Evolutionary conservation across 768 basidiomycete genomes (phyloP).

Genomic region (Russula sp.): DNA sequence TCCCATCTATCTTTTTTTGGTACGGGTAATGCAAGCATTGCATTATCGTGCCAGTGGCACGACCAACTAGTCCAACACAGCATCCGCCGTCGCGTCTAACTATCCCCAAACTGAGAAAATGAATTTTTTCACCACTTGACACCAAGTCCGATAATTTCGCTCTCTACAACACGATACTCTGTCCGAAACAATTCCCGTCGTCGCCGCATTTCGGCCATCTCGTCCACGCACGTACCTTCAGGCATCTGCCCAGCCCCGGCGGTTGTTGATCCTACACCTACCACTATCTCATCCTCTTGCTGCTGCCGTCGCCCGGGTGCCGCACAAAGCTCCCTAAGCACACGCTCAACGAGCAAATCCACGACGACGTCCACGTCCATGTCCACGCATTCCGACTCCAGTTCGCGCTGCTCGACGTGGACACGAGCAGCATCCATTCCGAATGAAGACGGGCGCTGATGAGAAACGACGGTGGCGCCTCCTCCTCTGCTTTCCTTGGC

Average conservation of each 20-base stretch:
- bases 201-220: slow-evolving; percentile 44
- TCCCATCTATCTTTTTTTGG: not conserved
- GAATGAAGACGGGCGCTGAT: not conserved
- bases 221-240: slow-evolving; percentile 38
- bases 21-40: too few relatives aligned
- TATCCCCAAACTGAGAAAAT: too few relatives aligned
- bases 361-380: slow-evolving; percentile 27
- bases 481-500: not conserved
- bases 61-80: too few relatives aligned
- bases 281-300: too few relatives aligned
- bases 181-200: slow-evolving; percentile 61
- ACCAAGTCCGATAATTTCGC: slow-evolving; percentile 63
- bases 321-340: slow-evolving; percentile 45
- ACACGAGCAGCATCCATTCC: not conserved
- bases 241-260: not conserved
- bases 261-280: too few relatives aligned
- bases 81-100: not conserved
- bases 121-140: slow-evolving; percentile 27
- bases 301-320: slow-evolving; percentile 17
- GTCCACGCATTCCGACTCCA: not conserved
- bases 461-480: not conserved
- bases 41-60: too few relatives aligned
- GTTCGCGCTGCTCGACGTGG: too few relatives aligned
- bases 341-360: slow-evolving; percentile 41
- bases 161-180: slow-evolving; percentile 80